Evolutionary conservation across 805 yeast genomes (phyloP), one percentile per base, ranked within the genome.

Genomic region (Lipomyces lipofer): DNA sequence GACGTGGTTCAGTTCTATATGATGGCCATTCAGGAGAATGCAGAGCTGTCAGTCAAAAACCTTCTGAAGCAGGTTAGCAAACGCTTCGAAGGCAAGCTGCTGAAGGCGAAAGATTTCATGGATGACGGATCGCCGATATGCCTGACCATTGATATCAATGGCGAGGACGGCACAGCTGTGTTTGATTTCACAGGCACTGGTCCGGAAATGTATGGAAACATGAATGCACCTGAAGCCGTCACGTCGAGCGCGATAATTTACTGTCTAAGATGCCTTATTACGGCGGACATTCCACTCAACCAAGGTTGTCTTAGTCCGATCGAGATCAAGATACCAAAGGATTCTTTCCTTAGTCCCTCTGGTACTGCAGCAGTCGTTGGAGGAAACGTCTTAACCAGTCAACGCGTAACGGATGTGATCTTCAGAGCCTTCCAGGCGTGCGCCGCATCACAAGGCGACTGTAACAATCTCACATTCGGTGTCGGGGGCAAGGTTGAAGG

Each of bases 401-500:
- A 94, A 70, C 78, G 97, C 63, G 83, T 94, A 44, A 90, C 96
- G 0, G 97, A 91, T 70, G 92, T 87, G 1, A 81, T 94, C 38
- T 75, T 92, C 65, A 85, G 84, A 64, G 94, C 98, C 0, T 90
- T 94, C 68, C 78, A 80, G 57, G 89, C 90, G 4, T 86, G 89
- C 74, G 97, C 97, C 1, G 97, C 90, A 61, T 90, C 97, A 0
- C 98, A 92, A 71, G 97, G 97, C 40, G 90, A 94, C 56, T 88
- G 96, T 69, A 92, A 94, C 71, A 94, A 92, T 71, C 81, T 92
- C 63, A 91, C 97, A 0, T 92, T 91, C 74, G 97, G 97, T 22
- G 81, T 79, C 25, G 88, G 85, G 58, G 92, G 89, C 44, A 78
- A 79, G 54, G 73, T 69, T 52, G 72, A 71, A 9, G 63, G 78